Base-by-base conservation (phyloP, 2,329 filamentous ascomycete genomes). In the Penicillium sp. region DNA sequence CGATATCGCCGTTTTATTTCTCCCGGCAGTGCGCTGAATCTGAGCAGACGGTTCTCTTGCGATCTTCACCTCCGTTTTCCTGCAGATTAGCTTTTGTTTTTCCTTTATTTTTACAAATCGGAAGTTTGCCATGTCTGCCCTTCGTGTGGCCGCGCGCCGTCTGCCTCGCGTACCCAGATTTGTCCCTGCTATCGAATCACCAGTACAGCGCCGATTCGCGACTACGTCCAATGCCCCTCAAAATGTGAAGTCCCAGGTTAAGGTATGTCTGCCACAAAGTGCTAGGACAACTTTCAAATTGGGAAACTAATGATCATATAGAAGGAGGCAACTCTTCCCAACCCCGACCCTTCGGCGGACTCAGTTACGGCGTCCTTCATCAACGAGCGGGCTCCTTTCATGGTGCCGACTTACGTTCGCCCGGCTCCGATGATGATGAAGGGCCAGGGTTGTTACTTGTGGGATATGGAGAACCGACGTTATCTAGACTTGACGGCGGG, bases 401-500 rank as follows among this genome's bases (percentile, higher is more conserved):
- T 98, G 91, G 87, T 98, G 26, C 85, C 89, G 2, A 98, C 93
- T 46, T 98, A 98, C 71, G 83, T 88, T 45, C 87, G 93, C 24
- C 91, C 93, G 43, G 79, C 86, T 39, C 88, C 89, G 2, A 87
- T 97, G 64, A 96, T 98, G 69, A 82, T 89, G 51, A 87, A 84
- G 67, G 93, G 90, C 56, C 76, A 88, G 65, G 93, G 93, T 2
- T 89, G 85, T 53, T 90, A 89, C 67, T 70, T 98, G 55, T 97
- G 84, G 81, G 93, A 98, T 67, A 73, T 91, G 33, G 89, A 96
- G 72, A 87, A 93, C 65, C 77, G 87, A 53, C 83, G 83, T 67
- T 98, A 96, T 67, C 78, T 98, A 28, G 93, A 98, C 71, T 88
- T 98, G 63, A 97, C 93, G 1, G 85, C 90, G 9, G 93, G 93